These are phyloP conservation scores for Colletotrichum noveboracense DNA, from an alignment of 2,329 filamentous ascomycete species.

Conservation along the genomic window DNA sequence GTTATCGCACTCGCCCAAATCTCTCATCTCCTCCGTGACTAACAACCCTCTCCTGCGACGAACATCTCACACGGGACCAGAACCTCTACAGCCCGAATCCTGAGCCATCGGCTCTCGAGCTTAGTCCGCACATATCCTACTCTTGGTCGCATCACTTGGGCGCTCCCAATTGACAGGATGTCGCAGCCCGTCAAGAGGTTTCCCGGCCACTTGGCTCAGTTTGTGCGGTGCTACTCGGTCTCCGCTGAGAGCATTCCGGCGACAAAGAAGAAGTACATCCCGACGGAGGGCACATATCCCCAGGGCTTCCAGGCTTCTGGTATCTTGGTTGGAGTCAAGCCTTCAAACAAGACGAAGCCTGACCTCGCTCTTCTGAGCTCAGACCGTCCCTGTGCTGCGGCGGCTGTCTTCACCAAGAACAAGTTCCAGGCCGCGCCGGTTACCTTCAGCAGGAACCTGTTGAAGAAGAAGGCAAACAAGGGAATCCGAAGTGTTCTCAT, in stretches of 20 bases:
- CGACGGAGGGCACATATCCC: conserved; percentile 84
- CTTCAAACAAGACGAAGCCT: conserved; percentile 87
- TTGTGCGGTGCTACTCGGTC: conserved; percentile 61
- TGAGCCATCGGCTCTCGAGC: conserved; percentile 12
- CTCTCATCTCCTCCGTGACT: neutral
- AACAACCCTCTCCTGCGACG: neutral
- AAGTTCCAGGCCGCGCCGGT: conserved; percentile 98
- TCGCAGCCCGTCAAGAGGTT: conserved; percentile 19
- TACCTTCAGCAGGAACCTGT: conserved; percentile 77
- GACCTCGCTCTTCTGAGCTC: conserved; percentile 91
- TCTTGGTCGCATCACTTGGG: neutral
- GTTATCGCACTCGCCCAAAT: conserved; percentile 15
- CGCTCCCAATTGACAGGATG: conserved; percentile 9
- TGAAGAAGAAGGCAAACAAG: conserved; percentile 68
- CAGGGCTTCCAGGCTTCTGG: conserved; percentile 88
- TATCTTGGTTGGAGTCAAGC: conserved; percentile 91
- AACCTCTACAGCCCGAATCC: neutral
- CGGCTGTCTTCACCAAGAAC: conserved; percentile 97
- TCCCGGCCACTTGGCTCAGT: conserved; percentile 20
- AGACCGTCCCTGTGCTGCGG: conserved; percentile 82
- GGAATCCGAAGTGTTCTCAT: conserved; percentile 84
- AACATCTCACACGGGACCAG: neutral
- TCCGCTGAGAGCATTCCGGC: conserved; percentile 69
- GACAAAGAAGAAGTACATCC: conserved; percentile 90
- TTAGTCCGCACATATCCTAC: neutral